Conservation (phyloP, 441 rosid genomes). For the Adansonia rubrostipa region DNA sequence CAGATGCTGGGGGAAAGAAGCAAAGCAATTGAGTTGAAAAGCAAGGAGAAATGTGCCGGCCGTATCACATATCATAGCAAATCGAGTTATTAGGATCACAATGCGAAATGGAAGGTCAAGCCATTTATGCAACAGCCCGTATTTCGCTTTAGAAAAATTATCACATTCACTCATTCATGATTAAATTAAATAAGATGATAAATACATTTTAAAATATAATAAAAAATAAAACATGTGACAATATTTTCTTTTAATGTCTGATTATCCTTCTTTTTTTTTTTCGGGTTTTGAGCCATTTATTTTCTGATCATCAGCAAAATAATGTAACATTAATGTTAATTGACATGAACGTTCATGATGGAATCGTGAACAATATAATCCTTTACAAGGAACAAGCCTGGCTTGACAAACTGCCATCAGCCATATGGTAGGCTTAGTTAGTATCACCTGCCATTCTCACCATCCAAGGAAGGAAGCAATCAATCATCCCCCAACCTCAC, state of each 20-base stretch:
- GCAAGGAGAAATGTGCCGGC: not conserved
- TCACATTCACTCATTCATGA: no score
- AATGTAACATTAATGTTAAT: not conserved
- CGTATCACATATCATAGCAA: not conserved
- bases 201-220: no score
- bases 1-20: no score
- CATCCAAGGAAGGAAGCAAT: not conserved
- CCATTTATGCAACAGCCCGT: constrained; percentile 27
- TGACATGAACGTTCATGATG: not conserved
- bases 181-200: no score
- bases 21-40: not conserved
- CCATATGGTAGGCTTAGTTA: not conserved
- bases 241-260: no score
- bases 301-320: not conserved
- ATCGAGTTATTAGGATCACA: constrained; percentile 3
- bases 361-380: not conserved
- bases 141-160: constrained; percentile 1
- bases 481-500: not conserved
- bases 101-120: constrained; percentile 29
- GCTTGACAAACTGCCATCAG: not conserved
- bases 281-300: not conserved
- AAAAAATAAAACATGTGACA: no score
- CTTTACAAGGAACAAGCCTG: not conserved
- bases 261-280: no score
- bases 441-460: not conserved